A percentile compares a stretch with the other conserved stretches of the same genome.
phyloP scores from a whole-genome alignment of 2,329 filamentous ascomycete genomes.

The Exserohilum rostratum region DNA sequence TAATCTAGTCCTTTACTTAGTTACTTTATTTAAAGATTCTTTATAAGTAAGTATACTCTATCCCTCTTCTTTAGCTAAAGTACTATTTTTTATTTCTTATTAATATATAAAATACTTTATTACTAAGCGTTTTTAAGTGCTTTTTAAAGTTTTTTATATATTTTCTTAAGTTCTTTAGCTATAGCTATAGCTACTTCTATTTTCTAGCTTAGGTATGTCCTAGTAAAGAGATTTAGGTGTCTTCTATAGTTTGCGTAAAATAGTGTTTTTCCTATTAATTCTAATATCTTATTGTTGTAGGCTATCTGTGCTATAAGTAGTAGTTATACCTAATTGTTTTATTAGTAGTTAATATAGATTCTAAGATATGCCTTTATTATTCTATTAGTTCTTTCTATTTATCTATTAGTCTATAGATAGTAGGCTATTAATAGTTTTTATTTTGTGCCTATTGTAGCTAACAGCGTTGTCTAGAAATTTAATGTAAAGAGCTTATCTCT shows the following conservation, averaged over 20 bases:
- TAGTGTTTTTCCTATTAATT: too few species aligned
- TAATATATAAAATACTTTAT: too few species aligned
- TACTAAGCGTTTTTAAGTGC: too few species aligned
- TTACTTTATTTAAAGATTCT: background rate
- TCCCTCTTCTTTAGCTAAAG: constrained; percentile 5
- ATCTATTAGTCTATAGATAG: constrained; percentile 4
- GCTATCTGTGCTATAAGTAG: constrained; percentile 4
- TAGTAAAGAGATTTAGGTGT: background rate
- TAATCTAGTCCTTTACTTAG: constrained; percentile 4
- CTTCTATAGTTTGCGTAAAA: too few species aligned
- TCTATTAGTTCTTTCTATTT: constrained; percentile 4
- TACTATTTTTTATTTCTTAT: constrained; percentile 9
- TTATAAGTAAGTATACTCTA: constrained; percentile 4
- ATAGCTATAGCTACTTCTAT: background rate
- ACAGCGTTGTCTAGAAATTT: background rate
- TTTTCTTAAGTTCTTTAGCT: background rate
- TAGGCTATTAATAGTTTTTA: constrained; percentile 2
- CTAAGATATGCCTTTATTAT: background rate
- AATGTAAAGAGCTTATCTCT: background rate
- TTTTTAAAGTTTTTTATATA: background rate
- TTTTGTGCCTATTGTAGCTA: background rate
- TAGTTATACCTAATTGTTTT: constrained; percentile 6
- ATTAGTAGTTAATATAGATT: background rate
- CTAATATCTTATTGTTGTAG: constrained; percentile 5
- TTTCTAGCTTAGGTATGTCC: background rate